Evolutionary conservation across 352 stramenopile species (phyloP).

Genomic region (Pythium aphanidermatum): DNA sequence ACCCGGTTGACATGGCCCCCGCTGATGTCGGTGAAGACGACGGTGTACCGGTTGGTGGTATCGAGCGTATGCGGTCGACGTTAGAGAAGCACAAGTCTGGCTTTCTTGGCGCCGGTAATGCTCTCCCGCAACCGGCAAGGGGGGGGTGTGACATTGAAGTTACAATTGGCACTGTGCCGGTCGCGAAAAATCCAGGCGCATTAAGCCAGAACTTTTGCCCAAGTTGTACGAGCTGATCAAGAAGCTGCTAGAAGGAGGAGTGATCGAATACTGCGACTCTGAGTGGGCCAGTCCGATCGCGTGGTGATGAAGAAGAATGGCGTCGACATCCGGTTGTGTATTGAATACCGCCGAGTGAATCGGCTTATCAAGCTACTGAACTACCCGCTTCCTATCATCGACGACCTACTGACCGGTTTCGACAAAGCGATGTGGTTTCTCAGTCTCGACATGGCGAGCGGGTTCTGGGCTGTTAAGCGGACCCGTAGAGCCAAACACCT

Average conservation of each 20-base stretch:
- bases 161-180: neutral
- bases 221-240: conserved; percentile 16
- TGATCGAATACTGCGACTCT: conserved; percentile 16
- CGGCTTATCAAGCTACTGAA: conserved; percentile 16
- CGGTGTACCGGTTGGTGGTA: neutral
- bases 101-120: conserved; percentile 13
- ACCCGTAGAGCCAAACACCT: conserved; percentile 13
- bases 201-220: conserved; percentile 1
- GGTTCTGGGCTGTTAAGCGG: conserved; percentile 18
- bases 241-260: neutral
- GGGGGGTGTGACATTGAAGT: conserved; percentile 17
- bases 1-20: neutral
- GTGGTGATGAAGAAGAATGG: conserved; percentile 22
- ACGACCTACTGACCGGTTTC: conserved; percentile 23
- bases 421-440: conserved; percentile 12
- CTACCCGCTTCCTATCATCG: conserved; percentile 18
- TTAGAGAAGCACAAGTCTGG: neutral
- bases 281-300: conserved; percentile 20
- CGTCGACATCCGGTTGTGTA: conserved; percentile 7
- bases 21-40: conserved; percentile 14
- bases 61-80: neutral
- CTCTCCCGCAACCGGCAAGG: conserved; percentile 5
- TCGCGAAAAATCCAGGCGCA: conserved; percentile 1
- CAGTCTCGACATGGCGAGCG: conserved; percentile 7
- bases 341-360: conserved; percentile 19